phyloP scores from a whole-genome alignment of 2,329 filamentous ascomycete species.

The Seiridium cupressi region DNA sequence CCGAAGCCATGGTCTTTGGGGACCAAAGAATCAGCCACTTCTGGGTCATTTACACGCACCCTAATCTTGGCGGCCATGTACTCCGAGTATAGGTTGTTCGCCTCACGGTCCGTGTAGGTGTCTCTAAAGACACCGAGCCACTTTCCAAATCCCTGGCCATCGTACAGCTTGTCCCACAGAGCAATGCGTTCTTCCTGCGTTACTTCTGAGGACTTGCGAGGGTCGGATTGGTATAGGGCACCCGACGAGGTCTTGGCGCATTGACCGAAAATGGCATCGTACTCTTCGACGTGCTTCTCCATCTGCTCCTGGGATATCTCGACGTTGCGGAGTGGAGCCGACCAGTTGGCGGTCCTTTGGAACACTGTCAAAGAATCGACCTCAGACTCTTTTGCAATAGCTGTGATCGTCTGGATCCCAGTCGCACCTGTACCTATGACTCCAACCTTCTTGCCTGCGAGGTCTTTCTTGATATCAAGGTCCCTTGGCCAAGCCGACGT shows the following conservation, averaged over 20 bases:
- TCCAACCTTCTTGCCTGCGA: conserved; percentile 23
- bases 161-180: conserved; percentile 11
- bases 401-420: conserved; percentile 27
- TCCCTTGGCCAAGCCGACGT: conserved; percentile 16
- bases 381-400: conserved; percentile 18
- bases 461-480: conserved; percentile 9
- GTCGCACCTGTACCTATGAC: conserved; percentile 32
- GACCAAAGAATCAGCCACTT: conserved; percentile 5
- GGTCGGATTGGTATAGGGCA: conserved; percentile 6
- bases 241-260: conserved; percentile 7
- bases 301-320: conserved; percentile 14
- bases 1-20: conserved; percentile 11
- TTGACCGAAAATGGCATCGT: conserved; percentile 5
- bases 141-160: conserved; percentile 7
- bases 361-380: conserved; percentile 20
- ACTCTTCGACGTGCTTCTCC: conserved; percentile 3
- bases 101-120: conserved; percentile 8
- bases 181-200: conserved; percentile 10
- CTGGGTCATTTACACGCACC: conserved; percentile 8
- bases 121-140: conserved; percentile 11
- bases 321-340: conserved; percentile 18
- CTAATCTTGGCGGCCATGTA: conserved; percentile 12
- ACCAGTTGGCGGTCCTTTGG: conserved; percentile 25
- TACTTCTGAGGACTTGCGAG: conserved; percentile 9
- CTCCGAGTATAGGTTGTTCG: conserved; percentile 6